A percentile compares a stretch with the other conserved stretches of the same genome.
Conservation (phyloP, 2,329 filamentous ascomycete genomes). For the Pestalotiopsis sp. region DNA sequence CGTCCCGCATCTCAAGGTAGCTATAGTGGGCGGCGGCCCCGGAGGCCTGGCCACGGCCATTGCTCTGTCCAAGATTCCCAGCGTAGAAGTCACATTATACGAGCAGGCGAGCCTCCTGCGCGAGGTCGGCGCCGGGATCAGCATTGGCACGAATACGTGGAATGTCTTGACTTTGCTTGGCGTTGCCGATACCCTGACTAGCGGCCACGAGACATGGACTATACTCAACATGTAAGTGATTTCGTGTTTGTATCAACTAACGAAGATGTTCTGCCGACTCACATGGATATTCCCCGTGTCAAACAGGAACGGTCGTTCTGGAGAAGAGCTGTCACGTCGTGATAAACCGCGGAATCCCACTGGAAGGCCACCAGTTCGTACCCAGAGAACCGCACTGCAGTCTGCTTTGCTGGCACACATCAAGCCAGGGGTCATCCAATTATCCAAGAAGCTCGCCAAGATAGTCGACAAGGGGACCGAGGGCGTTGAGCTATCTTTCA, state of each 20-base stretch:
- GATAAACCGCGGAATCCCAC: conserved; percentile 19
- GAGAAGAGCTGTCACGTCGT: conserved; percentile 27
- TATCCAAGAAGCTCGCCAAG: conserved; percentile 44
- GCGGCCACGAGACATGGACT: conserved; percentile 27
- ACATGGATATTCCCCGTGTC: neutral
- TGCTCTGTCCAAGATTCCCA: conserved; percentile 41
- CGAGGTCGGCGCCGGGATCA: conserved; percentile 51
- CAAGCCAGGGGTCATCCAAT: conserved; percentile 42
- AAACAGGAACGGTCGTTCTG: conserved; percentile 30
- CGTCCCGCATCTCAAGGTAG: conserved; percentile 23
- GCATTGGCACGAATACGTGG: conserved; percentile 49
- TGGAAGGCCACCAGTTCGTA: conserved; percentile 23
- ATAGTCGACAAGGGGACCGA: conserved; percentile 38
- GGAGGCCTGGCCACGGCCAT: conserved; percentile 44
- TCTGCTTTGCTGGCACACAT: conserved; percentile 50
- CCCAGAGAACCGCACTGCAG: conserved; percentile 44
- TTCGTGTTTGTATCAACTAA: neutral
- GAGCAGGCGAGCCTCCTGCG: conserved; percentile 47
- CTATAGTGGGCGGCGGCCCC: conserved; percentile 27
- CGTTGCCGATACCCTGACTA: conserved; percentile 35
- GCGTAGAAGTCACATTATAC: conserved; percentile 45
- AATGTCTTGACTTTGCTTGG: conserved; percentile 48
- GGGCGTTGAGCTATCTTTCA: conserved; percentile 46
- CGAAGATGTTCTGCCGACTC: neutral
- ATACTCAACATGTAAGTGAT: conserved; percentile 26